These are phyloP conservation scores for Pichia sp. DNA, from an alignment of 1,139 yeast genomes.

Conservation along the genomic window DNA sequence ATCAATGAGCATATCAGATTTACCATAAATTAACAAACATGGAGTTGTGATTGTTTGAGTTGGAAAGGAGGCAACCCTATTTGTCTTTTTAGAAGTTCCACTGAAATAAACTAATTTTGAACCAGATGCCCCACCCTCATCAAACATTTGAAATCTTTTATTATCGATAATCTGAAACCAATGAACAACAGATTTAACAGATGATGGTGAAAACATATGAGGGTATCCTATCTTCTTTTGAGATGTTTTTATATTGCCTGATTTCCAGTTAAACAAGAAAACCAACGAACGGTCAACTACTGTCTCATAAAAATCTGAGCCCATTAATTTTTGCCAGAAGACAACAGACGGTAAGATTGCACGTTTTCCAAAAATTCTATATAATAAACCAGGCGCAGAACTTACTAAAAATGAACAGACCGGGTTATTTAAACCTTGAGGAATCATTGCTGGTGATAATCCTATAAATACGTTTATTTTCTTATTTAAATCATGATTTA, in stretches of 20 bases:
- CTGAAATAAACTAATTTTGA: conserved; percentile 27
- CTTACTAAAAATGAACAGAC: conserved; percentile 35
- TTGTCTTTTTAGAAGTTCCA: conserved; percentile 30
- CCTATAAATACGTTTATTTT: conserved; percentile 37
- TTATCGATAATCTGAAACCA: conserved; percentile 44
- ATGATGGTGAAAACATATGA: conserved; percentile 43
- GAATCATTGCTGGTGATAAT: conserved; percentile 43
- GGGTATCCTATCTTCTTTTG: conserved; percentile 42
- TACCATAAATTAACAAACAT: conserved; percentile 38
- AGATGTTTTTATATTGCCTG: conserved; percentile 31
- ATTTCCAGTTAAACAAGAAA: conserved; percentile 40
- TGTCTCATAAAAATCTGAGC: conserved; percentile 33
- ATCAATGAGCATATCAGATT: conserved; percentile 40
- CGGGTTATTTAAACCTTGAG: conserved; percentile 38
- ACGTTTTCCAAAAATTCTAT: conserved; percentile 37
- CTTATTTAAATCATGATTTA: conserved; percentile 35
- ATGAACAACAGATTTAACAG: conserved; percentile 42
- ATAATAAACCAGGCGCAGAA: conserved; percentile 36
- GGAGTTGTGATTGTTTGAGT: conserved; percentile 39
- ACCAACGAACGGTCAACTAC: conserved; percentile 37
- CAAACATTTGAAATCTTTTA: conserved; percentile 43
- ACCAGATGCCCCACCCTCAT: conserved; percentile 40
- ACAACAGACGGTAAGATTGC: conserved; percentile 43
- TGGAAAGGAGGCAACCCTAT: conserved; percentile 56
- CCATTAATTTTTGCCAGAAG: conserved; percentile 40